Conservation (phyloP, 2,329 filamentous ascomycete species). For the Parastagonospora nodorum region DNA sequence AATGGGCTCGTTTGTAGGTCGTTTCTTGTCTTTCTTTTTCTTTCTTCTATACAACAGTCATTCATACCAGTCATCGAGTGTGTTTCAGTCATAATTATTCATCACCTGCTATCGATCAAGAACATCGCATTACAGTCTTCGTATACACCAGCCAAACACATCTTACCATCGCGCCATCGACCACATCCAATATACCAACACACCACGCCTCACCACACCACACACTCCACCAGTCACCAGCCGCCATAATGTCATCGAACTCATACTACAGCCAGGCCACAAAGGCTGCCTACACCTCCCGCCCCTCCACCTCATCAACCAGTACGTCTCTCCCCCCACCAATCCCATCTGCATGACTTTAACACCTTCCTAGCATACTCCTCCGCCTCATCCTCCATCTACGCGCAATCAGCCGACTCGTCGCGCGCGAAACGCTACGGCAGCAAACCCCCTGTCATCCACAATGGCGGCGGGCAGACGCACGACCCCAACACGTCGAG, state of each 20-base stretch:
- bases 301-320: constrained; percentile 31
- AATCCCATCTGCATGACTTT: constrained; percentile 6
- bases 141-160: constrained; percentile 3
- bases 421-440: constrained; percentile 30
- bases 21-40: constrained; percentile 10
- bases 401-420: constrained; percentile 29
- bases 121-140: constrained; percentile 1
- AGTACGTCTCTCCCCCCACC: constrained; percentile 19
- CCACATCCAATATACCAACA: not conserved
- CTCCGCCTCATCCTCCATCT: constrained; percentile 27
- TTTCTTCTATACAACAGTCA: constrained; percentile 12
- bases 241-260: constrained; percentile 33
- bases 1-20: constrained; percentile 14
- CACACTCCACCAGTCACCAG: constrained; percentile 19
- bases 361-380: constrained; percentile 19
- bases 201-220: constrained; percentile 14
- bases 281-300: constrained; percentile 28
- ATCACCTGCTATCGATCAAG: constrained; percentile 23
- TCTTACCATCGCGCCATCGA: constrained; percentile 4
- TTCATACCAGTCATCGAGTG: constrained; percentile 1
- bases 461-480: constrained; percentile 36
- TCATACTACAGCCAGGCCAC: constrained; percentile 21
- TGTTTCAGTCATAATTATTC: constrained; percentile 16
- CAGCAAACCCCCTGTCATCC: constrained; percentile 35
- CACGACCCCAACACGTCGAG: constrained; percentile 37